Conservation (phyloP, 1,284 basidiomycete species). For the Malassezia sympodialis region DNA sequence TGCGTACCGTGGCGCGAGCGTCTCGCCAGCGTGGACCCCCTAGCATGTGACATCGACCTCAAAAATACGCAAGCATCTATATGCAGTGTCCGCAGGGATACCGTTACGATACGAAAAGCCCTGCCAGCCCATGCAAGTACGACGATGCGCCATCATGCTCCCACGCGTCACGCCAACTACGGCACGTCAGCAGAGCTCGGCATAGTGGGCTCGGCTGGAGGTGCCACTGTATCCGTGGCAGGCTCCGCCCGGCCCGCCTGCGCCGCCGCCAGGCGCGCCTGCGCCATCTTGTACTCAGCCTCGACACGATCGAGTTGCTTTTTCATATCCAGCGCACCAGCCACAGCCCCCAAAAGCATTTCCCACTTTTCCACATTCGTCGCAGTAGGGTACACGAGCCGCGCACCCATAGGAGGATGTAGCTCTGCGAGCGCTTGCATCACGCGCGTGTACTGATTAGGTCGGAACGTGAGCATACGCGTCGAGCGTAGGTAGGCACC, state of each 20-base stretch:
- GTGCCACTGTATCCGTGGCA: neutral
- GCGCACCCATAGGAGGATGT: slow-evolving; percentile 29
- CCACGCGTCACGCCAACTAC: neutral
- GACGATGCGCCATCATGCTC: too few species aligned
- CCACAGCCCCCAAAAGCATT: slow-evolving; percentile 43
- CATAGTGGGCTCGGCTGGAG: neutral
- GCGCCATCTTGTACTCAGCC: slow-evolving; percentile 20
- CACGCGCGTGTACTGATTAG: slow-evolving; percentile 30
- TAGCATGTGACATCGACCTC: neutral
- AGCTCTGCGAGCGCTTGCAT: slow-evolving; percentile 35
- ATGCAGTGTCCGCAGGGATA: too few species aligned
- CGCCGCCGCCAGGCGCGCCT: slow-evolving; percentile 10
- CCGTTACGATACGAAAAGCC: too few species aligned
- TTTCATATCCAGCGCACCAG: slow-evolving; percentile 41
- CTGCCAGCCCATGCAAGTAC: too few species aligned
- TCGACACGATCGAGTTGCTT: slow-evolving; percentile 43
- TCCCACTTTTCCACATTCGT: slow-evolving; percentile 47
- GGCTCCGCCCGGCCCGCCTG: neutral
- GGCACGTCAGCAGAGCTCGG: neutral
- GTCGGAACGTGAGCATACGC: slow-evolving; percentile 38
- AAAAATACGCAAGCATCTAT: too few species aligned
- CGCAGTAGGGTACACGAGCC: slow-evolving; percentile 42
- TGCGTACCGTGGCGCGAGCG: neutral
- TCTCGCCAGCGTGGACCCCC: neutral
- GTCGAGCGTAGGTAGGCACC: slow-evolving; percentile 43